These are phyloP conservation scores for Talaromyces albobiverticillius DNA, from an alignment of 2,329 filamentous ascomycete genomes.

Conservation along the genomic window DNA sequence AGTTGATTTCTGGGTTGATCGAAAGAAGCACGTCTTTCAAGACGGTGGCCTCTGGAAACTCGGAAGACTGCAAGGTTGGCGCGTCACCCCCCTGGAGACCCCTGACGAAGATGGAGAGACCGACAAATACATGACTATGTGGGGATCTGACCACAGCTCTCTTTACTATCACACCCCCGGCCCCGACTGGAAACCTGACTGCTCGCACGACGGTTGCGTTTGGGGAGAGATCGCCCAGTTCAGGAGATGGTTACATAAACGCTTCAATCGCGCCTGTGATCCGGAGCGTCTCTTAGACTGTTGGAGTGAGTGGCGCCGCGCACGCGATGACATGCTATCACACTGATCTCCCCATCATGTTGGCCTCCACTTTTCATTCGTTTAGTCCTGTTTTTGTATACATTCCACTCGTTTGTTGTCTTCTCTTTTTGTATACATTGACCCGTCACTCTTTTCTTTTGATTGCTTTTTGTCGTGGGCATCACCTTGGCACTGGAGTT, in stretches of 20 bases:
- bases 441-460: too few species aligned
- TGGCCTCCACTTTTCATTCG: conserved; percentile 10
- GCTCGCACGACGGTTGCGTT: conserved; percentile 13
- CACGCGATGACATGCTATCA: conserved; percentile 10
- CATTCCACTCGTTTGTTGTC: not conserved
- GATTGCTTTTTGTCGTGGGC: not conserved
- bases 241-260: conserved; percentile 2
- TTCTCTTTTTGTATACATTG: not conserved
- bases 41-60: conserved; percentile 11
- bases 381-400: not conserved
- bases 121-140: conserved; percentile 18
- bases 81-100: conserved; percentile 18
- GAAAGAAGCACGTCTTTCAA: conserved; percentile 19
- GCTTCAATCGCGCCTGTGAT: not conserved
- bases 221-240: conserved; percentile 17
- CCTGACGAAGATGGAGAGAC: conserved; percentile 26
- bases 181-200: not conserved
- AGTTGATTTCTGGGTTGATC: conserved; percentile 28
- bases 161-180: conserved; percentile 14
- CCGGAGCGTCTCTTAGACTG: conserved; percentile 11
- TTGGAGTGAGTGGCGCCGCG: conserved; percentile 16
- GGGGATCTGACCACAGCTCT: conserved; percentile 16
- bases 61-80: conserved; percentile 20
- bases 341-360: conserved; percentile 15
- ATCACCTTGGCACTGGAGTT: not conserved